Conservation (phyloP, 306 rosid genomes). For the Cucurbita maxima region DNA sequence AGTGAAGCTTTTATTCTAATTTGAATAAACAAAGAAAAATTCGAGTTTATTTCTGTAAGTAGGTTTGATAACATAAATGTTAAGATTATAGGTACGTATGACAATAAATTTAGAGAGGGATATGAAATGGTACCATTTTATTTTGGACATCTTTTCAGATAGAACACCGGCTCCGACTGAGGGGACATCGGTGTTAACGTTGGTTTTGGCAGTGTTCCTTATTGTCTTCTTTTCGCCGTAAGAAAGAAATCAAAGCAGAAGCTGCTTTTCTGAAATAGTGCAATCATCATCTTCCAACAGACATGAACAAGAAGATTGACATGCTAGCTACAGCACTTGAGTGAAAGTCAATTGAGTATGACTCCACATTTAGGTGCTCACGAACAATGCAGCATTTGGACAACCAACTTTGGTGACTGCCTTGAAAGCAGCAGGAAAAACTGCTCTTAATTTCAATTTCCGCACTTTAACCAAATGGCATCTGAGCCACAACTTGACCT, state of each 20-base stretch:
- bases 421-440: too few relatives aligned
- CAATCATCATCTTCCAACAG: not conserved
- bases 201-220: not conserved
- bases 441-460: too few relatives aligned
- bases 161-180: not conserved
- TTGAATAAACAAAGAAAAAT: too few relatives aligned
- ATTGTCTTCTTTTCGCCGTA: not conserved
- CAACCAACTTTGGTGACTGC: not conserved
- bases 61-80: too few relatives aligned
- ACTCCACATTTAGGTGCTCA: not conserved
- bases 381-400: not conserved
- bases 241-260: not conserved
- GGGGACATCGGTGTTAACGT: not conserved
- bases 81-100: too few relatives aligned
- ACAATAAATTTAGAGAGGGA: too few relatives aligned
- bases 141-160: not conserved
- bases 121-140: not conserved
- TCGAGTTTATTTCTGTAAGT: too few relatives aligned
- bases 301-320: not conserved
- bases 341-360: not conserved
- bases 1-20: too few relatives aligned
- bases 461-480: too few relatives aligned
- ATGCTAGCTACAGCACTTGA: not conserved
- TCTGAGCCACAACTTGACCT: too few relatives aligned
- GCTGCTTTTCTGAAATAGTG: not conserved